A percentile compares a stretch with the other conserved stretches of the same genome.
phyloP scores from a whole-genome alignment of 441 rosid genomes.

The Syzygium syzygioides region DNA sequence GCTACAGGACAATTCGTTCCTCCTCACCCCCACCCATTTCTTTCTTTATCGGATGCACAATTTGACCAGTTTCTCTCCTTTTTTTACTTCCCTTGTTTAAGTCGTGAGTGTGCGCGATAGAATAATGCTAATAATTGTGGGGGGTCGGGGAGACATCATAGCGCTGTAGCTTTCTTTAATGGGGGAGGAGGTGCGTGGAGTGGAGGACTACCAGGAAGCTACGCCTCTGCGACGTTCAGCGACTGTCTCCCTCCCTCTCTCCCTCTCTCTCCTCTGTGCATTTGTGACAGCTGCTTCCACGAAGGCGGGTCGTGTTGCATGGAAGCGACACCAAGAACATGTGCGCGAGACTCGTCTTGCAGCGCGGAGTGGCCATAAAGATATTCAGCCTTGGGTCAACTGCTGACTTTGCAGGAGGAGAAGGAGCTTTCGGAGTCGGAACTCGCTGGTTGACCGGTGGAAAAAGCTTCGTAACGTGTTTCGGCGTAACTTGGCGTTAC shows the following conservation, averaged over 20 bases:
- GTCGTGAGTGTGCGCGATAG: neutral
- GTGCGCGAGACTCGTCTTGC: neutral
- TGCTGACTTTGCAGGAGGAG: neutral
- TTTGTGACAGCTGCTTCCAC: neutral
- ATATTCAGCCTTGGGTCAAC: neutral
- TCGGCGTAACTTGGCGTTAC: neutral
- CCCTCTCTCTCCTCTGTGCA: neutral
- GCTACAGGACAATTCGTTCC: neutral
- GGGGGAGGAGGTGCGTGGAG: neutral
- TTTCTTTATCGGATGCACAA: no score
- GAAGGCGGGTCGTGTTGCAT: neutral
- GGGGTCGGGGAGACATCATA: neutral
- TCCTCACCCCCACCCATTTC: neutral
- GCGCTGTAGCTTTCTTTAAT: neutral
- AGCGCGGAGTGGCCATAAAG: neutral
- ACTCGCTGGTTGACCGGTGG: neutral
- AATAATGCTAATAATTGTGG: neutral
- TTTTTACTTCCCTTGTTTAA: neutral
- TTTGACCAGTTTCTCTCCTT: neutral
- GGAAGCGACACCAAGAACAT: neutral
- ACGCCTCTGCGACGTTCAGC: neutral
- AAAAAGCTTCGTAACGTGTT: neutral
- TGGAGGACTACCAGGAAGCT: constrained; percentile 1
- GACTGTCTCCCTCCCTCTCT: neutral
- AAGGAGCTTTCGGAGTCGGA: neutral